Percentiles rank a stretch among this genome's conserved stretches.
phyloP scores from a whole-genome alignment of 2,329 filamentous ascomycete genomes.

The Colletotrichum endophyticum region DNA sequence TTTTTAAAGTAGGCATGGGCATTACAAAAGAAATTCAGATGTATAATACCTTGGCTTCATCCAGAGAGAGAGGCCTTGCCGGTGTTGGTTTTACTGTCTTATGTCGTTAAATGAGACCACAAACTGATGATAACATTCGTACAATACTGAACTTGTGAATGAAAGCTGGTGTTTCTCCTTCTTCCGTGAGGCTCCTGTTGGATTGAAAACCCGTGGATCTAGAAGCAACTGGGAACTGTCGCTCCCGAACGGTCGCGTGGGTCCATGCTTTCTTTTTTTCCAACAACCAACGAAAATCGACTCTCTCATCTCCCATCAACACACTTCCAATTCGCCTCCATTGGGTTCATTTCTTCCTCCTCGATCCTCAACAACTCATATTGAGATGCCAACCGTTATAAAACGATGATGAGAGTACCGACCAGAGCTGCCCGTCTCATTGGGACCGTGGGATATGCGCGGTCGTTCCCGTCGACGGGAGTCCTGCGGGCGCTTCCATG shows the following conservation, averaged over 20 bases:
- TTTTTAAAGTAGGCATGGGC: not conserved
- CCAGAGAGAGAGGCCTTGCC: not conserved
- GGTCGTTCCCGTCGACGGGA: not conserved
- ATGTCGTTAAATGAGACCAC: not conserved
- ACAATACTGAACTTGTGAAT: not conserved
- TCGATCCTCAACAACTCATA: not conserved
- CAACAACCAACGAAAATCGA: not conserved
- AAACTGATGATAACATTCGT: not conserved
- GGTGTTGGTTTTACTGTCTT: not conserved
- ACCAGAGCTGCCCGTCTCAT: not conserved
- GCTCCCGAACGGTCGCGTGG: not conserved
- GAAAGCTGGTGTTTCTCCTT: not conserved
- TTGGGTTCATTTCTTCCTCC: not conserved
- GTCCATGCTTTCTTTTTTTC: not conserved
- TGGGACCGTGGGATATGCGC: not conserved
- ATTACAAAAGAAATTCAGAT: slow-evolving; percentile 7
- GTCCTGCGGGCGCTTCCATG: not conserved
- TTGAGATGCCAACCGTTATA: not conserved
- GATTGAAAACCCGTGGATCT: not conserved
- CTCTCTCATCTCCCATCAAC: not conserved
- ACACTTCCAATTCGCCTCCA: not conserved
- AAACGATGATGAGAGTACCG: not conserved
- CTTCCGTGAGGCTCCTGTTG: not conserved
- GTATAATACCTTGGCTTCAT: slow-evolving; percentile 1
- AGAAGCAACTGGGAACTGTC: not conserved